Evolutionary conservation across 2,329 filamentous ascomycete species (phyloP), one percentile per base, ranked within the genome.

Genomic region (Aspergillus sojae): DNA sequence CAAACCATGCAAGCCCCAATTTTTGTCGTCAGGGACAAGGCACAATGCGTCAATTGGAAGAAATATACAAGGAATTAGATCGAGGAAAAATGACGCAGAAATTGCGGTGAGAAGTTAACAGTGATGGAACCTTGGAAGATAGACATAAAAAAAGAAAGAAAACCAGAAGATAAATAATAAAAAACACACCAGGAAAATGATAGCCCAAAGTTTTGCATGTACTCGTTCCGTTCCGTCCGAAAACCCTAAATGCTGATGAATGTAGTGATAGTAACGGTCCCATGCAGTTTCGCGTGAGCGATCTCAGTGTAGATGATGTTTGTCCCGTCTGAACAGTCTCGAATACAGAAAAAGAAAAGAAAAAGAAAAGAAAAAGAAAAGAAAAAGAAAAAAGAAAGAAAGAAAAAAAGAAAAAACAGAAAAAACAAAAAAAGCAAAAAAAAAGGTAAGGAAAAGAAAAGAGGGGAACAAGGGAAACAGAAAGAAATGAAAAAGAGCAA

Each of bases 211-310:
- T 52, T 32, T 32, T 34, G 48, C 48, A 19, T 23, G 32, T 50
- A 36, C 21, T 58, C 43, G 23, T 52, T 52, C 57, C 57, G 58
- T 39, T 41, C 61, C 48, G 23, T 45, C 58, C 45, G 21, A 60
- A 59, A 43, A 53, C 55, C 57, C 50, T 52, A 57, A 61, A 58
- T 48, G 39, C 48, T 21, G 48, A 52, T 52, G 45, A 59, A 59
- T 48, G 41, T 36, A 41, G 36, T 46, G 12, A 9, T 48, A 26
- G 11, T 48, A 32, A 52, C 34, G 28, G 48, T 12, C 48, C 48
- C 19, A 66, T 67, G 62, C 64, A 63, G 48, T 32, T 52, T 62
- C 64, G 64, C 64, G 64, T 52, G 66, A 64, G 65, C 63, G 64
- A 56, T 58, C 52, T 61, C 62, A 65, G 61, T 50, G 46, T 58